These are phyloP conservation scores for Blepharisma japonicum DNA, from an alignment of 73 alveolate species.

Conservation along the genomic window DNA sequence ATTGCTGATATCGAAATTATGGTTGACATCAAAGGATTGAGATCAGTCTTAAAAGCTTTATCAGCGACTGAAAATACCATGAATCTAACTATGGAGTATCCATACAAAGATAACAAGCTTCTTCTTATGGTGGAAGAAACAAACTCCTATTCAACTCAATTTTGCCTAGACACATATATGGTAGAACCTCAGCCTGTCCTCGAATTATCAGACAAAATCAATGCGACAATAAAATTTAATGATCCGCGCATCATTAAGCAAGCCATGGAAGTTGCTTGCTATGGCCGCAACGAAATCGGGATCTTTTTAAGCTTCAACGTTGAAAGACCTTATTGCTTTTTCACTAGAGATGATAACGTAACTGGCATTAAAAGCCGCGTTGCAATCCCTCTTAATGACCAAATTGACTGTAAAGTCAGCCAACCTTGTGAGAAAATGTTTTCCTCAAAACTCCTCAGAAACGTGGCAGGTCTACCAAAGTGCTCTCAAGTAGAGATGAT, in stretches of 20 bases:
- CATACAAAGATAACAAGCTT: not conserved
- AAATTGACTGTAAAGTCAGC: not conserved
- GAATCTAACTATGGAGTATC: not conserved
- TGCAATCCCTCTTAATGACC: not conserved
- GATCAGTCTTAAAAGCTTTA: conserved; percentile 40
- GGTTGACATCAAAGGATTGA: conserved; percentile 38
- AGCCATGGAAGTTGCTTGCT: not conserved
- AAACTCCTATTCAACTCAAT: not conserved
- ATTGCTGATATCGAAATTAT: not conserved
- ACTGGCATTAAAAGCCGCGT: not conserved
- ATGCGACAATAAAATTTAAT: not conserved
- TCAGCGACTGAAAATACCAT: not conserved
- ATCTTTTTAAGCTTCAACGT: not conserved
- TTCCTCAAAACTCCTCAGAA: not conserved
- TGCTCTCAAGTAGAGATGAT: not conserved
- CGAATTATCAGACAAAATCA: not conserved
- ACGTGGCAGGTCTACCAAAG: not conserved
- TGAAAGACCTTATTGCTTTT: not conserved
- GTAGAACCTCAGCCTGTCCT: not conserved
- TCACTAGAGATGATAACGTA: not conserved
- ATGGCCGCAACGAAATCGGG: not conserved
- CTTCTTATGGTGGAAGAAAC: not conserved
- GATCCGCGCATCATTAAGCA: conserved; percentile 1
- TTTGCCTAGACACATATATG: not conserved
- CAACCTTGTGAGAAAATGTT: conserved; percentile 6